Base-by-base conservation (phyloP, 1,284 basidiomycete genomes). In the Ganoderma leucocontextum region DNA sequence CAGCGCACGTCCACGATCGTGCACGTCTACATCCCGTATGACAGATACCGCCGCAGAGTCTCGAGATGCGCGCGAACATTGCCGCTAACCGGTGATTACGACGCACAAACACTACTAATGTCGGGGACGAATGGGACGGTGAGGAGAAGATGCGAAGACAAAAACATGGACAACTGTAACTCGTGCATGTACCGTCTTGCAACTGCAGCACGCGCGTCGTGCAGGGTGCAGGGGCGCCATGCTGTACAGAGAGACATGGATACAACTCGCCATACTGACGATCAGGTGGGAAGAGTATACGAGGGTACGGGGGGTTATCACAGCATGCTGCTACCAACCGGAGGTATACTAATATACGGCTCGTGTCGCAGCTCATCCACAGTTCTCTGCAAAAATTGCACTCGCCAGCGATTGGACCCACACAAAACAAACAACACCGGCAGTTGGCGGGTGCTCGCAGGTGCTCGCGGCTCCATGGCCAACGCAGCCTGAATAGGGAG, bases 401-500 rank as follows among this genome's bases (percentile, higher is more conserved):
- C 55, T 38, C 35, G 22, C 35, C 35, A 33, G 22, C 47, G n/a
- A 49, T 19, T 19, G 59, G 41, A 60, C 59, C 22, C 59, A 60
- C 59, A 60, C 39, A 41, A 60, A 39, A n/a, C 59, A 44, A 60
- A 60, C 59, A 60, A 29, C 59, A 41, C 4, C 22, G 10, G 2
- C 38, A 1, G 59, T 29, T 29, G 29, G 29, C 29, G 29, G 29
- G 29, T 29, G 59, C 38, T 41, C 25, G 29, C 29, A 2, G 29
- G 29, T 29, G 59, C 38, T 41, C 25, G 22, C 13, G 39, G 22
- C 39, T n/a, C n/a, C n/a, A n/a, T n/a, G n/a, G n/a, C n/a, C n/a
- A 25, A 22, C 13, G 39, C 9, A 13, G 39, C 39, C 39, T 39
- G 19, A 22, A 3, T 10, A 22, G 38, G 55, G 33, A 58, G 53